Base-by-base conservation (phyloP, 805 yeast genomes). In the Alloascoidea hylecoeti region DNA sequence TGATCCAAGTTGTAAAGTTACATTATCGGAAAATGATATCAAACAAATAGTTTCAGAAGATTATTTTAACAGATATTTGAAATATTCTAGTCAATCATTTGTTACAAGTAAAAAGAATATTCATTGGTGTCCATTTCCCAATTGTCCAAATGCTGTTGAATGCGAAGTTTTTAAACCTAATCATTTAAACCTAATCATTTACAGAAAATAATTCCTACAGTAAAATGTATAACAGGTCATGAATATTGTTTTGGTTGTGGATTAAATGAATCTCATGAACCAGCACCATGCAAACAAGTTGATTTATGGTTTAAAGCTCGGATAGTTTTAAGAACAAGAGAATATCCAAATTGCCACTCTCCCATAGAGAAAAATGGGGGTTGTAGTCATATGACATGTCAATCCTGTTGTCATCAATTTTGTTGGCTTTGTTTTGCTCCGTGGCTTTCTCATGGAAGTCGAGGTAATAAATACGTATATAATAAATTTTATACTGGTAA, bases 331-430 rank as follows among this genome's bases (percentile, higher is more conserved):
- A 78, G 89, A 53, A 85, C 98, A 1, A 78, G 84, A 47, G 70
- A 72, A 35, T 92, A 98, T 55, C 94, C 96, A 0, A 72, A 72
- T 49, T 92, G 98, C 60, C 60, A 61, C 5, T 62, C 85, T 1
- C 63, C 75, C 18, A 92, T 89, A 44, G 96, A 92, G 52, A 86
- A 89, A 49, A 81, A 81, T 52, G 97, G 96, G 16, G 98, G 98
- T 0, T 92, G 98, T 59, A 89, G 89, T 57, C 98, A 92, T 58
- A 89, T 92, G 95, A 69, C 75, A 1, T 92, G 98, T 55, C 63
- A 71, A 3, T 77, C 74, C 41, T 92, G 98, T 55, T 51, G 55
- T 9, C 58, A 72, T 53, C 82, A 88, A 52, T 92, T 88, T 52
- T 92, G 98, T 56, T 92, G 98, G 98, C 75, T 88, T 32, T 92